Conservation (phyloP, 768 basidiomycete genomes). For the Holtermanniella nyarrowii region DNA sequence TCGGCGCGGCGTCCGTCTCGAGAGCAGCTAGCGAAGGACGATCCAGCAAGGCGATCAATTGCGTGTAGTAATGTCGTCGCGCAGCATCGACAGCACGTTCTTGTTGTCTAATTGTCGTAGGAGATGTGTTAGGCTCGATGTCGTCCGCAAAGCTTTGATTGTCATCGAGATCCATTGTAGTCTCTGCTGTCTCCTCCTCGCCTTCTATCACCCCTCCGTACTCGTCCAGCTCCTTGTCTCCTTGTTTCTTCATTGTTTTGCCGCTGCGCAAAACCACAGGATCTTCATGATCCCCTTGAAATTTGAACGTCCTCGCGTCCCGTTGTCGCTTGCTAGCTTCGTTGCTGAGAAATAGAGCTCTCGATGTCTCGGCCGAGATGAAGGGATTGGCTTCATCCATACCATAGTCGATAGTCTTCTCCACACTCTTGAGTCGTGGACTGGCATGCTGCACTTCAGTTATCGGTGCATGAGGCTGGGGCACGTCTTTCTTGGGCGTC, state of each 20-base stretch:
- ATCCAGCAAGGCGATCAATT: not conserved
- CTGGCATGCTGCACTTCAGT: too few species aligned
- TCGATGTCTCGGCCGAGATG: too few species aligned
- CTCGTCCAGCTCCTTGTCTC: constrained; percentile 19
- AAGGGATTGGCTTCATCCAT: too few species aligned
- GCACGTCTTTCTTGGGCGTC: too few species aligned
- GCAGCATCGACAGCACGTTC: constrained; percentile 1
- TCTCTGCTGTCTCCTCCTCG: constrained; percentile 4
- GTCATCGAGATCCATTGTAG: constrained; percentile 37
- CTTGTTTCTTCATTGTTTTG: constrained; percentile 3
- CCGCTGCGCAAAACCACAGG: constrained; percentile 34
- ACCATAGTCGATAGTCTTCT: too few species aligned
- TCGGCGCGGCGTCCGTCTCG: constrained; percentile 32
- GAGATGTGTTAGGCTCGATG: not conserved
- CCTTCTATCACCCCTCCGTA: constrained; percentile 6
- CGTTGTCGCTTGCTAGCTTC: constrained; percentile 26
- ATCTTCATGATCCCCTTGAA: constrained; percentile 34
- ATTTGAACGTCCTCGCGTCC: constrained; percentile 39
- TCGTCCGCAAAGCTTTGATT: not conserved
- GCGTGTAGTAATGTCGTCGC: not conserved
- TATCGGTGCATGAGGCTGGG: too few species aligned
- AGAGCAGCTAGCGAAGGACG: not conserved
- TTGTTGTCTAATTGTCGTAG: constrained; percentile 2
- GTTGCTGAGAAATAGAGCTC: constrained; percentile 33
- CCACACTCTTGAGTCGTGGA: too few species aligned